Base-by-base conservation (phyloP, 164 flowering plant genomes). In the Nymphaea colorata region DNA sequence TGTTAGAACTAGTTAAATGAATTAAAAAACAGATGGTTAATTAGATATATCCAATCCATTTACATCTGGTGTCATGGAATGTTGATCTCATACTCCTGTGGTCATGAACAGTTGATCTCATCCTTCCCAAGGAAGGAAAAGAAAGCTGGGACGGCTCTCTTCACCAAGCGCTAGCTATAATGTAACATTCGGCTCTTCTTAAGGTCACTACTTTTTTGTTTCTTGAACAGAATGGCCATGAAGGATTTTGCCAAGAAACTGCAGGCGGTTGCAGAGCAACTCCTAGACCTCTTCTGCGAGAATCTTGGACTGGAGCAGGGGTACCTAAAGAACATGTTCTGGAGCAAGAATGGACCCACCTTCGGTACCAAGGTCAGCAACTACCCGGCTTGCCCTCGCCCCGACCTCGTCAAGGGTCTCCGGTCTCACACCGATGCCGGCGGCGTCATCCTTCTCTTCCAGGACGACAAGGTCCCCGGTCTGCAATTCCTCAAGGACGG, bases 401-500 rank as follows among this genome's bases (percentile, higher is more conserved):
- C 98, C 4, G 93, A 93, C 4, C 81, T 86, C 18, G 74, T 93
- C 76, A 93, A 87, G 78, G 98, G 98, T 2, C 92, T 90, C 15
- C 72, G 98, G 5, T 92, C 94, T 44, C 98, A 93, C 82, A 90
- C 98, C 17, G 97, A 93, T 62, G 98, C 98, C 25, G 98, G 98
- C 3, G 97, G 97, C 71, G 68, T 90, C 77, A 84, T 93, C 71
- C 72, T 89, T 2, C 90, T 93, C 66, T 89, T 93, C 85, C 97
- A 89, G 66, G 97, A 93, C 69, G 91, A 85, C 76, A 73, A 77
- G 57, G 97, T 93, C 72, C 81, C 91, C 61, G 97, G 98, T 55
- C 94, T 93, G 41, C 98, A 93, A 78, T 91, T 93, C 43, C 90
- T 89, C 67, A 93, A 93, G 66, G 97, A 86, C 61, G 94, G 79